These are phyloP conservation scores for Aeschynomene evenia DNA, from an alignment of 306 rosid genomes.

Conservation along the genomic window DNA sequence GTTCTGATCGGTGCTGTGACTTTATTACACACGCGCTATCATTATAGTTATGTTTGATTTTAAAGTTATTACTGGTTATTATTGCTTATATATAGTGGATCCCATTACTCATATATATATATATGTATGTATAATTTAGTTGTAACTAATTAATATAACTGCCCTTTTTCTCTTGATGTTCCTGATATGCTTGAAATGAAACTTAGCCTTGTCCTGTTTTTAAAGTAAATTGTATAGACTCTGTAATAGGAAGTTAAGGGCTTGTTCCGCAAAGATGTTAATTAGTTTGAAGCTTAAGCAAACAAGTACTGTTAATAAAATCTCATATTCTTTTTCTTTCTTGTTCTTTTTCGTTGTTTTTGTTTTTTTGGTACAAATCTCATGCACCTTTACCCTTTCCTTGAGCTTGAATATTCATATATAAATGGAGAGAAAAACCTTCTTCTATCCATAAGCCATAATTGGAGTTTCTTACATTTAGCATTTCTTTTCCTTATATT, in stretches of 20 bases:
- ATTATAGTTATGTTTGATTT: conserved; percentile 12
- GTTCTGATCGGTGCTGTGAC: too few species aligned
- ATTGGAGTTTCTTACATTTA: too few species aligned
- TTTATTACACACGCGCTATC: conserved; percentile 3
- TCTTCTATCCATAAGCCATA: too few species aligned
- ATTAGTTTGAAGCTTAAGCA: not conserved
- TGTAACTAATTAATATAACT: conserved; percentile 6
- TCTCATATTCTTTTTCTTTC: not conserved
- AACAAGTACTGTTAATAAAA: not conserved
- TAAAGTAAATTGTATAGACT: not conserved
- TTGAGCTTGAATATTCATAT: too few species aligned
- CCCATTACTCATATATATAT: not conserved
- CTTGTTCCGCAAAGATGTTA: not conserved
- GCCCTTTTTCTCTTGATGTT: not conserved
- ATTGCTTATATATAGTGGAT: not conserved
- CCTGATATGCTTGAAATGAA: not conserved
- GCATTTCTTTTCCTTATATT: too few species aligned
- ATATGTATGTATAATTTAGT: too few species aligned
- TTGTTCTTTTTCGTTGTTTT: too few species aligned
- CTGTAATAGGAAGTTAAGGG: not conserved
- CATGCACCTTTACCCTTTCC: too few species aligned
- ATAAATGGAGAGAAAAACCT: too few species aligned
- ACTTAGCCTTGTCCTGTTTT: not conserved
- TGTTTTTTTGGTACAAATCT: too few species aligned
- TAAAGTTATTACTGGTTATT: not conserved